Base-by-base conservation (phyloP, 2,329 filamentous ascomycete species). In the Aspergillus sergii region DNA sequence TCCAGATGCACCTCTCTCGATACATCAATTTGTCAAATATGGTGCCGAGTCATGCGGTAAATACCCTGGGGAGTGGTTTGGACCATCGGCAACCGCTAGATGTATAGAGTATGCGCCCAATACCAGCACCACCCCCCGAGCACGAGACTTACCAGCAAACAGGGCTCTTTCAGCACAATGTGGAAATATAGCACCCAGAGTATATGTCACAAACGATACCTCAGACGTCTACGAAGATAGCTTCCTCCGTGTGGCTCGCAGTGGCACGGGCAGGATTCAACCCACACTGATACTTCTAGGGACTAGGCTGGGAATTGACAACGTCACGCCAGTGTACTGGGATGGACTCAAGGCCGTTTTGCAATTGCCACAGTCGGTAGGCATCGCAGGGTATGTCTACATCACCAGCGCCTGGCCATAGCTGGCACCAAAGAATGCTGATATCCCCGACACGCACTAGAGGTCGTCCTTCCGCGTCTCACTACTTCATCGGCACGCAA, bases 1-100 rank as follows among this genome's bases (percentile, higher is more conserved):
- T 66, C 88, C 92, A 2, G 85, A 85, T 68, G 93, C 95, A 4
- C 92, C 93, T 0, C 98, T 96, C 75, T 98, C 94, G 1, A 93
- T 99, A 70, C 95, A 99, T 73, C 92, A 90, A 65, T 99, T 99
- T 73, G 95, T 99, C 41, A 85, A 89, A 59, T 91, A 97, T 71
- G 95, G 95, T 21, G 93, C 93, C 28, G 84, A 86, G 41, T 90
- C 91, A 3, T 99, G 95, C 77, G 94, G 93, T 4, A 98, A 97
- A 78, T 92, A 96, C 73, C 95, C 95, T 0, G 95, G 95, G 43
- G 93, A 98, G 79, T 99, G 95, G 95, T 99, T 99, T 79, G 95
- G 95, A 0, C 95, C 95, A n/a, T 97, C 93, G 21, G 95, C 95
- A 8, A 96, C 95, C 11, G 94, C 95, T 54, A 88, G 90, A 61